Base-by-base conservation (phyloP, 2,329 filamentous ascomycete species). In the Penicillium nordicum region DNA sequence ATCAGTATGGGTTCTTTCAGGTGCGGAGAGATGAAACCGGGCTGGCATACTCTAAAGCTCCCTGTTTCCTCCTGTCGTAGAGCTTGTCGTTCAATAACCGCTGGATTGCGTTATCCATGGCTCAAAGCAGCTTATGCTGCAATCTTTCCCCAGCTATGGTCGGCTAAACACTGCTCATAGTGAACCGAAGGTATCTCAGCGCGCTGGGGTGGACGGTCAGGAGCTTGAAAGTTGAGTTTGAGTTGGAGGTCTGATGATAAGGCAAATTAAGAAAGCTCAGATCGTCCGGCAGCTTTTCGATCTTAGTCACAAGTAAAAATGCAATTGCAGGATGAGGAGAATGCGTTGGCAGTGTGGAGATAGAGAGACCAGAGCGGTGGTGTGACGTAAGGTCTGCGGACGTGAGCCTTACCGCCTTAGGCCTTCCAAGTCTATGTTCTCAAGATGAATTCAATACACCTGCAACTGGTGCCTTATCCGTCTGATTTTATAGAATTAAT, bases 61-160 rank as follows among this genome's bases (percentile, higher is more conserved):
- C 94, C 70, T 92, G 88, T 77, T 99, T 99, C 72, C 95, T 86
- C 81, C 95, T 96, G 73, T 99, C 94, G 75, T 99, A 99, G 72
- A 97, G 88, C 84, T 97, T 99, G 79, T 99, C 94, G 73, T 95
- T 96, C 72, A 99, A 82, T 65, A 92, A 84, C 67, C 93, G 90
- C 76, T 95, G 91, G 72, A 97, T 90, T 72, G 87, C 88, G 70
- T 84, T 81, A 80, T 97, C 93, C 92, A 97, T 97, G 59, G 62
- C 67, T 71, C 64, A 55, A 55, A 18, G 23, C 45, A 55, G 45
- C 45, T 7, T 55, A 36, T 37, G 37, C 52, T 55, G 38, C 32
- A 44, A 42, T 50, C 9, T 37, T 32, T 37, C 23, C 37, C 52
- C 45, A 29, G 23, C 21, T 50, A 37, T 55, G 52, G 7, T 50